A percentile compares a stretch with the other conserved stretches of the same genome.
These are phyloP conservation scores for Coccomyxa sp. DNA, from an alignment of 139 green algal species.

Conservation along the genomic window DNA sequence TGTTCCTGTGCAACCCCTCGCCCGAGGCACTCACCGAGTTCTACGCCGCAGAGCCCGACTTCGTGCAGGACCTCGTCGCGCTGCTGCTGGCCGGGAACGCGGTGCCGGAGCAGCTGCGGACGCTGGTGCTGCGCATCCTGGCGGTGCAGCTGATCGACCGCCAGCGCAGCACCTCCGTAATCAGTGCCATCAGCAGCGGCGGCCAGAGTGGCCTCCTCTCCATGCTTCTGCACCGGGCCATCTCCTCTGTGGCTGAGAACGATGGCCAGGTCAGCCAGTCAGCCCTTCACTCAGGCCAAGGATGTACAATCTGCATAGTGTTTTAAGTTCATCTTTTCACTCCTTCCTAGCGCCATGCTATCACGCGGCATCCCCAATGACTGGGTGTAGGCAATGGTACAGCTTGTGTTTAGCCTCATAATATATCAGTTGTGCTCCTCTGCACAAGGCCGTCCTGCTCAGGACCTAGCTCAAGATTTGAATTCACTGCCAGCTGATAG, in stretches of 20 bases:
- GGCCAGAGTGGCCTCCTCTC: slow-evolving; percentile 73
- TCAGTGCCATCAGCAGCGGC: slow-evolving; percentile 60
- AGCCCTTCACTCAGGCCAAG: too few relatives aligned
- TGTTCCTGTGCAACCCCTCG: slow-evolving; percentile 63
- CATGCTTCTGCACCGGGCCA: slow-evolving; percentile 63
- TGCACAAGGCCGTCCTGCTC: background rate
- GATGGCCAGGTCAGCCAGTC: too few relatives aligned
- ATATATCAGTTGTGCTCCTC: too few relatives aligned
- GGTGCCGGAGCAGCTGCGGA: slow-evolving; percentile 66
- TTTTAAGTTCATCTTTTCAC: too few relatives aligned
- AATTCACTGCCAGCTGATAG: too few relatives aligned
- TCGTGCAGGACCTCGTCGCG: background rate
- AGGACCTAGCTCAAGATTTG: too few relatives aligned
- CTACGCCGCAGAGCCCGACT: slow-evolving; percentile 61
- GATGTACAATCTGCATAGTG: too few relatives aligned
- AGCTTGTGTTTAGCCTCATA: too few relatives aligned
- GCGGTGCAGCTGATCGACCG: slow-evolving; percentile 75
- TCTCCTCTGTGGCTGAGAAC: slow-evolving; percentile 18
- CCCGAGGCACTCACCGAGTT: slow-evolving; percentile 64
- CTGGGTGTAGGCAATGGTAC: too few relatives aligned
- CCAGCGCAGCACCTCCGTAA: slow-evolving; percentile 53
- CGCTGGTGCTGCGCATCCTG: slow-evolving; percentile 62
- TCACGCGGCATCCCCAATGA: too few relatives aligned
- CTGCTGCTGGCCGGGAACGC: slow-evolving; percentile 19
- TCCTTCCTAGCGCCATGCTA: too few relatives aligned